phyloP scores from a whole-genome alignment of 2,329 filamentous ascomycete genomes.

The Clarireedia sp. region DNA sequence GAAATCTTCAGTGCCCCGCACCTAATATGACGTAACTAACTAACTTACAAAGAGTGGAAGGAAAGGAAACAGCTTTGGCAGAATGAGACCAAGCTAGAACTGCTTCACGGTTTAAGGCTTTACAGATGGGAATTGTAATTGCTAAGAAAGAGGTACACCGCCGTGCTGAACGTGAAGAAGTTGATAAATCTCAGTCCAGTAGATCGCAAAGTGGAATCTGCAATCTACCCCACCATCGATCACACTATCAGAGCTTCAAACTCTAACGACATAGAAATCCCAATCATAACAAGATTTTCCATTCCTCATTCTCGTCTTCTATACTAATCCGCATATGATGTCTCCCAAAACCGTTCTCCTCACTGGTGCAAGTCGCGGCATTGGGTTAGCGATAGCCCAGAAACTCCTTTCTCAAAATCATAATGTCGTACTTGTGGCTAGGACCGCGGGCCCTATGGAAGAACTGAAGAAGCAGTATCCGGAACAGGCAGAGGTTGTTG shows the following conservation, averaged over 20 bases:
- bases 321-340: conserved; percentile 26
- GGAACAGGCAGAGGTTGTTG: conserved; percentile 46
- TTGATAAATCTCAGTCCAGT: too few relatives aligned
- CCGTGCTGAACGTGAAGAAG: too few relatives aligned
- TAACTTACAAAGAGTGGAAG: neutral
- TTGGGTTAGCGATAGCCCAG: conserved; percentile 49
- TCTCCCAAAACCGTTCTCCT: conserved; percentile 62
- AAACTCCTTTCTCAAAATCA: conserved; percentile 45
- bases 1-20: neutral
- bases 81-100: too few relatives aligned
- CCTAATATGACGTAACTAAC: neutral
- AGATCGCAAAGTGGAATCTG: neutral
- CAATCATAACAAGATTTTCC: neutral
- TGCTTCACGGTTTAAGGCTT: too few relatives aligned
- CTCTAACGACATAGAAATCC: neutral
- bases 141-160: too few relatives aligned
- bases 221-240: neutral
- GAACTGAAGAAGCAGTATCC: conserved; percentile 44
- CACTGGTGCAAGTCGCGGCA: conserved; percentile 56
- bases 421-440: conserved; percentile 51
- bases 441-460: conserved; percentile 42
- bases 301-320: too few relatives aligned
- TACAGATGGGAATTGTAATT: too few relatives aligned
- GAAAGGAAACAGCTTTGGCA: too few relatives aligned
- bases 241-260: neutral